A percentile compares a stretch with the other conserved stretches of the same genome.
Evolutionary conservation across 2,329 filamentous ascomycete genomes (phyloP).

Genomic region (Aspergillus ochraceus): DNA sequence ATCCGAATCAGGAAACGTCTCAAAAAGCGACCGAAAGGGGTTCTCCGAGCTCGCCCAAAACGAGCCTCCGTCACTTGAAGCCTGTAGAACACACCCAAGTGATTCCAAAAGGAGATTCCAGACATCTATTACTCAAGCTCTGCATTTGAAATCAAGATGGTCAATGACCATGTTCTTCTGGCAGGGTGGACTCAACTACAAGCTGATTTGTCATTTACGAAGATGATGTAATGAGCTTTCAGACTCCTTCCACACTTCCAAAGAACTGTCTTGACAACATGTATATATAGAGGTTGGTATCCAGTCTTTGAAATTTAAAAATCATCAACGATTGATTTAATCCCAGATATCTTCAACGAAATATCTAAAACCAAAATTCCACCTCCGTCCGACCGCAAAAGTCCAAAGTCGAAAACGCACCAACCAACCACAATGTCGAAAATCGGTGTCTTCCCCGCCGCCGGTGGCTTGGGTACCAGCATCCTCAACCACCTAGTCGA

Average conservation of each 20-base stretch:
- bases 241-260: neutral
- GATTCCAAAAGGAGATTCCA: neutral
- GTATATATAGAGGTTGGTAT: neutral
- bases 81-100: too few species aligned
- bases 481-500: constrained; percentile 52
- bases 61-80: too few species aligned
- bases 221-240: neutral
- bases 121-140: neutral
- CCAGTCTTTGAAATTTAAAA: neutral
- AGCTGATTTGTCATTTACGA: neutral
- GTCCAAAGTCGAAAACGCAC: neutral
- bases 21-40: too few species aligned
- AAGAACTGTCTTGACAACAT: neutral
- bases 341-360: neutral
- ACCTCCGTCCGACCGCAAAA: too few species aligned
- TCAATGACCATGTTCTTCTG: too few species aligned
- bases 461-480: constrained; percentile 54
- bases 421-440: constrained; percentile 5
- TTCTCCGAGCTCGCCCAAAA: too few species aligned
- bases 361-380: too few species aligned
- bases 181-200: too few species aligned
- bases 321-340: too few species aligned
- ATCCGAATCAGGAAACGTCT: too few species aligned
- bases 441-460: constrained; percentile 48
- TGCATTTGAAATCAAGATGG: neutral